Evolutionary conservation across 2,329 filamentous ascomycete species (phyloP), one percentile per base, ranked within the genome.

Genomic region (Beauveria caledonica): DNA sequence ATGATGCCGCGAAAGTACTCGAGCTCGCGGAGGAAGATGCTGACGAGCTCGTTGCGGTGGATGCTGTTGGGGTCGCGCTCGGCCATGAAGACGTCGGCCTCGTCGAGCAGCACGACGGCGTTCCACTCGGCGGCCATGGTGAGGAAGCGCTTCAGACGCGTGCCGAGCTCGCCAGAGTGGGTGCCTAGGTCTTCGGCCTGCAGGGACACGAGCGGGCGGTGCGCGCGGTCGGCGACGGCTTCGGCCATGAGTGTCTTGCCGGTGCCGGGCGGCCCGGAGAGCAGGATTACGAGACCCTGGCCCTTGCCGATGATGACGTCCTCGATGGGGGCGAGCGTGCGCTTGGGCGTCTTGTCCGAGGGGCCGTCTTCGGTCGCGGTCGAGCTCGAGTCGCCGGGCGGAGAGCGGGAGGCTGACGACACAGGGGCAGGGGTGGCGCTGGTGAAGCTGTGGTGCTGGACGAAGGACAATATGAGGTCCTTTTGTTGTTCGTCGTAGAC

Each of bases 31-130:
- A 78, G 68, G 63, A 80, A 78, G 62, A 78, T 78, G 58, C 74
- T 76, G 5, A 79, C 76, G 3, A 82, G 70, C 52, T 76, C 78
- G 66, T 82, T 82, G 17, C 78, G 73, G 44, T 71, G 70, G 15
- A 82, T 73, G 63, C 82, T 75, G 44, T 72, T 71, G 44, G 73
- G 72, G 57, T 76, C 71, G 5, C 80, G 73, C 67, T 76, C 71
- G 1, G 76, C 75, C 68, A 82, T 76, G 67, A 81, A 82, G 2
- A 82, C 77, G 62, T 82, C 80, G 8, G 79, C 78, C 68, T 82
- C 80, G 63, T 82, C 80, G 3, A 82, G 73, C 4, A 83, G 70
- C 21, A 82, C 68, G 7, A 82, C 76, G 9, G 77, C 78, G 23
- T 77, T 74, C 80, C 80, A 83, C 17, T 74, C 73, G 0, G 75